Base-by-base conservation (phyloP, 140 eudicot species). In the Anethum foeniculum region DNA sequence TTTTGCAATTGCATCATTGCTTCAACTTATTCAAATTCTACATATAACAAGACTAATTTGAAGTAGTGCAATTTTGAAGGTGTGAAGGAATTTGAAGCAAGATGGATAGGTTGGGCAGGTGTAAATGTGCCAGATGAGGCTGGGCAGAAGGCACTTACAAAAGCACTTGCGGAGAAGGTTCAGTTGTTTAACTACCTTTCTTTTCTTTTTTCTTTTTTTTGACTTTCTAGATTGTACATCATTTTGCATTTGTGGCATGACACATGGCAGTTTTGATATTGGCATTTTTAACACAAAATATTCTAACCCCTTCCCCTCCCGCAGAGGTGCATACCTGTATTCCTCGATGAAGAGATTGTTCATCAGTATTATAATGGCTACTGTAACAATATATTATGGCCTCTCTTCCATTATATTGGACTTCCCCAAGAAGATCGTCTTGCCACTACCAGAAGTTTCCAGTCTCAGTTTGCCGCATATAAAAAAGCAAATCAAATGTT, bases 31-130 rank as follows among this genome's bases (percentile, higher is more conserved):
- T 30, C 25, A 15, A 36, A 3, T 36, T 56, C 30, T 9, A 49
- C n/a, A 8, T 6, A 67, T 3, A 74, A 74, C 32, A 39, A 56
- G 23, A 27, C 67, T 75, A 43, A 74, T 41, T 2, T 47, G 6
- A 28, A 34, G 28, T 47, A 30, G n/a, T 68, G 75, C 19, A 38
- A 82, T 65, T 81, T 64, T 84, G 79, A 84, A 93, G 98, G 98
- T 28, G 98, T 94, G 80, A 94, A 91, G 91, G 98, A 94, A 82
- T 87, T 94, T 74, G 98, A 92, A 85, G 97, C 97, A 14, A 90
- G 88, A 83, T 94, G 97, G 98, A 94, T 94, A 80, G 98, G 98
- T 46, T 94, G 98, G 98, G 98, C 98, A 8, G 98, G 98, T 69
- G 98, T 92, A 41, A 92, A 94, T 82, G 96, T 92, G 86, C 97